phyloP scores from a whole-genome alignment of 805 yeast genomes.

The Nakazawaea siamensis region DNA sequence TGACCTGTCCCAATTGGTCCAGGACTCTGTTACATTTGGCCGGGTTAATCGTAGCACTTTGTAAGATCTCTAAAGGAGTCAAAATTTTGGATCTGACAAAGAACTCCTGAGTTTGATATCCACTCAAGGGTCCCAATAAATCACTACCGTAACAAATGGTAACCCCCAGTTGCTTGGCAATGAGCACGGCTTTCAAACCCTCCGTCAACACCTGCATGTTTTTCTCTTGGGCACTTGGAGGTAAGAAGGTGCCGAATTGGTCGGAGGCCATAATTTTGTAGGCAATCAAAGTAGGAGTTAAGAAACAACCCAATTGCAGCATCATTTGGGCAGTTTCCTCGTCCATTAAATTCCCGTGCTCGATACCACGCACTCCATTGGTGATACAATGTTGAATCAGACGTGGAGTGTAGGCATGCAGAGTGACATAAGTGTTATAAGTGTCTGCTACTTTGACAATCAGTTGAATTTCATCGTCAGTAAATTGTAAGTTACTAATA shows the following conservation, averaged over 20 bases:
- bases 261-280: conserved; percentile 22
- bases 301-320: conserved; percentile 16
- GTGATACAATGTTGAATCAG: conserved; percentile 17
- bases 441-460: conserved; percentile 19
- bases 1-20: conserved; percentile 18
- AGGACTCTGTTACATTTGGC: conserved; percentile 16
- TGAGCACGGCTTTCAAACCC: conserved; percentile 15
- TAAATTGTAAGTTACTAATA: conserved; percentile 18
- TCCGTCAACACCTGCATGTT: conserved; percentile 16
- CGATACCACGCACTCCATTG: conserved; percentile 21
- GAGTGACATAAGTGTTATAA: conserved; percentile 21
- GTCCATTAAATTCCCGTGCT: conserved; percentile 22
- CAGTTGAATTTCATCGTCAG: conserved; percentile 19
- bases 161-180: conserved; percentile 17
- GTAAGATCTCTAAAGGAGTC: conserved; percentile 17
- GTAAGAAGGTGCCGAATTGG: conserved; percentile 16
- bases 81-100: conserved; percentile 18
- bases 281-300: conserved; percentile 22
- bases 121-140: conserved; percentile 17
- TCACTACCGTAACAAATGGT: conserved; percentile 21
- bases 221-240: conserved; percentile 14
- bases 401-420: conserved; percentile 20
- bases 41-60: conserved; percentile 21
- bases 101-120: conserved; percentile 21
- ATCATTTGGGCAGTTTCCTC: conserved; percentile 19